Percentiles rank a stretch among this genome's conserved stretches.
Conservation (phyloP, 2,329 filamentous ascomycete species). For the Anisogramma anomala region DNA sequence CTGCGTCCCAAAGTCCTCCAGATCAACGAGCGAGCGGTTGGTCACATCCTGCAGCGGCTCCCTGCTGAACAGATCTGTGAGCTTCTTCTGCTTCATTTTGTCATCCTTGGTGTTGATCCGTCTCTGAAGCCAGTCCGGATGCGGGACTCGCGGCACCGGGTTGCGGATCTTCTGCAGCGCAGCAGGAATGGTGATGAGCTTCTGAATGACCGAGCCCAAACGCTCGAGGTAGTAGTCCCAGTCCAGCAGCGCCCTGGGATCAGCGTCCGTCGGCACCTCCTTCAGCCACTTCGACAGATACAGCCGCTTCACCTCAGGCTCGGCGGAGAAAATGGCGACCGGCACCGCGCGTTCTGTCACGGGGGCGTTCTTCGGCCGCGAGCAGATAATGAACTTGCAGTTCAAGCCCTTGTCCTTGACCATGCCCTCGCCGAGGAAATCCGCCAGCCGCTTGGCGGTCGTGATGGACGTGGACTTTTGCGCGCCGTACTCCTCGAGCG, state of each 20-base stretch:
- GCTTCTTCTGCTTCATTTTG: conserved; percentile 95
- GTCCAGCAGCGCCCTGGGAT: conserved; percentile 80
- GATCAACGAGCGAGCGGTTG: conserved; percentile 51
- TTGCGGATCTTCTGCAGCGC: conserved; percentile 92
- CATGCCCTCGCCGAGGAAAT: conserved; percentile 97
- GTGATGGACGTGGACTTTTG: conserved; percentile 99
- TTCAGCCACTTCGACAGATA: conserved; percentile 94
- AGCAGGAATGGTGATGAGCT: conserved; percentile 95
- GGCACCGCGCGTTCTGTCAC: conserved; percentile 92
- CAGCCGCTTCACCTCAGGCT: conserved; percentile 72
- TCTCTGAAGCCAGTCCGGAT: conserved; percentile 93
- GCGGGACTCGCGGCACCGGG: conserved; percentile 81
- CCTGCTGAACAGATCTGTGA: conserved; percentile 81
- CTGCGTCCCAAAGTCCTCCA: conserved; percentile 71
- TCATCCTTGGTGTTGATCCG: conserved; percentile 94
- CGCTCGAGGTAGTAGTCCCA: conserved; percentile 97
- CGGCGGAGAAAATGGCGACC: conserved; percentile 93
- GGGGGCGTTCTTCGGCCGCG: conserved; percentile 72
- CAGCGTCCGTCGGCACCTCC: conserved; percentile 82
- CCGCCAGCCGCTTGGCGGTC: conserved; percentile 84
- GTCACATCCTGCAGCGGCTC: conserved; percentile 63
- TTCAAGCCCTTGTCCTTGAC: conserved; percentile 98
- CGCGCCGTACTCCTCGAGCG: conserved; percentile 83
- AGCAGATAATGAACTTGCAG: conserved; percentile 98
- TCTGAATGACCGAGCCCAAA: conserved; percentile 93